These are phyloP conservation scores for Plasmodium adleri DNA, from an alignment of 169 alveolate genomes.

Conservation along the genomic window DNA sequence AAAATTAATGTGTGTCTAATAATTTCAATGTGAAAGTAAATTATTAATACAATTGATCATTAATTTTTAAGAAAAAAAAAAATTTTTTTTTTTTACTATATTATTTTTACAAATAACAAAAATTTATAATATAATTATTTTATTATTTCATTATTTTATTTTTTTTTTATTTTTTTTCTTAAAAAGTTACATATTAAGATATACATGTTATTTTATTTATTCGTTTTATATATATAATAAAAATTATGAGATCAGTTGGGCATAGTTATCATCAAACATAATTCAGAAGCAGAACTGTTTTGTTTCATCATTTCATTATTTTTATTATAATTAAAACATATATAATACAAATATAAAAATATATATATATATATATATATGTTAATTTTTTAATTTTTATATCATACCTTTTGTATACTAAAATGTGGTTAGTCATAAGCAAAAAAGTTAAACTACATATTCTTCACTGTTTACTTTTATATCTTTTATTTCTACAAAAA, in stretches of 20 bases:
- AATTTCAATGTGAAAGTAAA: too few relatives aligned
- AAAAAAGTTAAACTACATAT: constrained; percentile 6
- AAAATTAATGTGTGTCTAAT: too few relatives aligned
- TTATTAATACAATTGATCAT: too few relatives aligned
- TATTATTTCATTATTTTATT: too few relatives aligned
- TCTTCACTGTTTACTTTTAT: constrained; percentile 4
- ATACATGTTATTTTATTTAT: too few relatives aligned
- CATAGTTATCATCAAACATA: constrained; percentile 38
- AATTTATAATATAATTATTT: too few relatives aligned
- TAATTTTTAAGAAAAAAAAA: too few relatives aligned
- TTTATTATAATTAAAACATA: neutral
- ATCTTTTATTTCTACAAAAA: constrained; percentile 27
- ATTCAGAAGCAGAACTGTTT: constrained; percentile 76
- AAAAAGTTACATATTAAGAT: too few relatives aligned
- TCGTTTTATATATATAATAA: neutral
- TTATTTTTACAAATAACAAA: too few relatives aligned
- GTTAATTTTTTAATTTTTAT: neutral
- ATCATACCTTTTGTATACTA: neutral
- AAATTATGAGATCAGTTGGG: constrained; percentile 58
- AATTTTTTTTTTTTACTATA: too few relatives aligned
- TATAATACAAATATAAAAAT: neutral
- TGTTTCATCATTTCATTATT: constrained; percentile 50
- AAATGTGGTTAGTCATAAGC: neutral
- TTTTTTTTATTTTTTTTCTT: too few relatives aligned
- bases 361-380: neutral